A percentile compares a stretch with the other conserved stretches of the same genome.
Conservation (phyloP, 1,139 yeast genomes). For the Arxiozyma slooffiae region DNA sequence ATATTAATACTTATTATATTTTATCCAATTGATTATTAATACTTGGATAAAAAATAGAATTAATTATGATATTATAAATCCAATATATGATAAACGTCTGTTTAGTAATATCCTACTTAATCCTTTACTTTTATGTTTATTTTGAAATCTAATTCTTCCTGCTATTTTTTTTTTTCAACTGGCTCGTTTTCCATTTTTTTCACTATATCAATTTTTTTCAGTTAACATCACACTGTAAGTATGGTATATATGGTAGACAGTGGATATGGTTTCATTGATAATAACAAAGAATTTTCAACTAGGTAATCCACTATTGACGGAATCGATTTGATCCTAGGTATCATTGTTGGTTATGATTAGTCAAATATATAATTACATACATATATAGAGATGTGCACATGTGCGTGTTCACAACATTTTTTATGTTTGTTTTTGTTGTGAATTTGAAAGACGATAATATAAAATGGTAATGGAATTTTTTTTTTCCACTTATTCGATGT, state of each 20-base stretch:
- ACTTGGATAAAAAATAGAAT: background rate
- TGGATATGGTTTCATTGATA: background rate
- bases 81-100: background rate
- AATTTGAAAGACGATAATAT: background rate
- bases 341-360: background rate
- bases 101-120: background rate
- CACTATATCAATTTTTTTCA: background rate
- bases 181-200: background rate
- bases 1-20: no score
- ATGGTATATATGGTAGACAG: no score
- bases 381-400: background rate
- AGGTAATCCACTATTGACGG: background rate
- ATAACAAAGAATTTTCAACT: no score
- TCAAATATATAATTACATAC: no score
- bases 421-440: background rate
- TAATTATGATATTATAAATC: no score
- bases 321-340: background rate
- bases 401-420: background rate
- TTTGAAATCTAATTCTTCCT: background rate
- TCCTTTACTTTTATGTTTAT: no score
- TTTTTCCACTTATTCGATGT: slow-evolving; percentile 3
- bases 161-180: background rate
- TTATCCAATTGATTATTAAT: background rate
- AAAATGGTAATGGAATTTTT: background rate
- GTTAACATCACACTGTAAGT: background rate